Base-by-base conservation (phyloP, 208 protist genomes). In the Phytomonas francai region DNA sequence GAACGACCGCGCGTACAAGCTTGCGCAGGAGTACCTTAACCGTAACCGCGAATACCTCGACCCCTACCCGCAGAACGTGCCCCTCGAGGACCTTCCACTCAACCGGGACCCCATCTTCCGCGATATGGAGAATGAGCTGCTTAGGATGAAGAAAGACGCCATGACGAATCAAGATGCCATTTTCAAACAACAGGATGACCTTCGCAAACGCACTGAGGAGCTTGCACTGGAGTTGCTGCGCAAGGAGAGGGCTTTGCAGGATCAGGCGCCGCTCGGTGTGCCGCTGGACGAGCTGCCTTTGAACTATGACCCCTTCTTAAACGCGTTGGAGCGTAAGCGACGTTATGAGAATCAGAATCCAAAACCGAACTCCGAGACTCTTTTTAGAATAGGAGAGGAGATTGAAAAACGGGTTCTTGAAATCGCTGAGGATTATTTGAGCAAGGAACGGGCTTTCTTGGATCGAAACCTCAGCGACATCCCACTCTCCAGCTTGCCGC, bases 71-170 rank as follows among this genome's bases (percentile, higher is more conserved):
- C 64, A 84, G 68, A 85, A 82, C 67, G 85, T 91, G 25, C 84
- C 85, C 12, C 56, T 91, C 28, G 79, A 62, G 25, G 76, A 84
- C 59, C 31, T 94, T 16, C 83, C 88, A 28, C 80, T 91, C 45
- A 88, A 91, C 66, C 71, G 74, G 54, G 88, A 94, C 59, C 70
- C 73, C n/a, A 27, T 83, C 60, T 94, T 94, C 78, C 83, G 80
- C 36, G 77, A 87, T 51, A 81, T 91, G 78, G 85, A 94, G 81
- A 70, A 69, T 65, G 88, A 82, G 54, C 76, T 89, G 59, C 62
- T 90, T 64, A 75, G 78, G 72, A 70, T 78, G 12, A 80, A 82
- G 70, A 87, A 84, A 64, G 81, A 88, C 64, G 73, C 78, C 9
- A 68, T 72, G 63, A 80, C 75, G 65, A 87, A 87, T 59, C 78